Evolutionary conservation across 495 filamentous ascomycete species (phyloP).

Genomic region (Penicillium tannophilum): DNA sequence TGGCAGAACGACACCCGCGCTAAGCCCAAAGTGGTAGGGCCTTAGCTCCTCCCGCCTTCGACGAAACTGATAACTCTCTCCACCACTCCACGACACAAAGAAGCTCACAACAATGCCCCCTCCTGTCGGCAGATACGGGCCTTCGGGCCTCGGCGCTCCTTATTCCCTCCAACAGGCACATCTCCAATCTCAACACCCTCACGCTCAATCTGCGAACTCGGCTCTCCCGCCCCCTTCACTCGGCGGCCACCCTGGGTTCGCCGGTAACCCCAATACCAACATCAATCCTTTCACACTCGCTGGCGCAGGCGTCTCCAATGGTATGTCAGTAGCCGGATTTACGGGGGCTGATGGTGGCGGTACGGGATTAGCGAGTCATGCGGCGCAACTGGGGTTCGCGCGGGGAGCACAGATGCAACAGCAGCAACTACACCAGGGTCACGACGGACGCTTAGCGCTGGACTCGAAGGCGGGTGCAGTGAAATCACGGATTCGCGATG

Average conservation of each 20-base stretch:
- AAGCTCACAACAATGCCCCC: slow-evolving; percentile 30
- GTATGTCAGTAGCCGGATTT: slow-evolving; percentile 58
- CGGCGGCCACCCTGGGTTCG: slow-evolving; percentile 60
- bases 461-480: slow-evolving; percentile 48
- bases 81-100: neutral
- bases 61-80: slow-evolving; percentile 17
- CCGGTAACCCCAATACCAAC: slow-evolving; percentile 63
- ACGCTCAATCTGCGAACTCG: slow-evolving; percentile 55
- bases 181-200: slow-evolving; percentile 53
- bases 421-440: slow-evolving; percentile 57
- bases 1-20: slow-evolving; percentile 30
- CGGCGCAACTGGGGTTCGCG: slow-evolving; percentile 82
- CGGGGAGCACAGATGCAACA: slow-evolving; percentile 74
- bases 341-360: slow-evolving; percentile 64
- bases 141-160: slow-evolving; percentile 51
- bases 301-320: slow-evolving; percentile 54
- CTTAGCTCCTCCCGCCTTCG: slow-evolving; percentile 27
- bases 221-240: slow-evolving; percentile 63
- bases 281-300: slow-evolving; percentile 67
- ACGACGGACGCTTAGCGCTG: slow-evolving; percentile 48
- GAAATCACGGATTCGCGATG: slow-evolving; percentile 84
- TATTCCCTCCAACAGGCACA: slow-evolving; percentile 55
- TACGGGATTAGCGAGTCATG: slow-evolving; percentile 85
- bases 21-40: slow-evolving; percentile 35
- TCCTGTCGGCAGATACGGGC: slow-evolving; percentile 56